Percentiles rank a stretch among this genome's conserved stretches.
These are phyloP conservation scores for Hypomyces perniciosus DNA, from an alignment of 2,329 filamentous ascomycete genomes.

Conservation along the genomic window DNA sequence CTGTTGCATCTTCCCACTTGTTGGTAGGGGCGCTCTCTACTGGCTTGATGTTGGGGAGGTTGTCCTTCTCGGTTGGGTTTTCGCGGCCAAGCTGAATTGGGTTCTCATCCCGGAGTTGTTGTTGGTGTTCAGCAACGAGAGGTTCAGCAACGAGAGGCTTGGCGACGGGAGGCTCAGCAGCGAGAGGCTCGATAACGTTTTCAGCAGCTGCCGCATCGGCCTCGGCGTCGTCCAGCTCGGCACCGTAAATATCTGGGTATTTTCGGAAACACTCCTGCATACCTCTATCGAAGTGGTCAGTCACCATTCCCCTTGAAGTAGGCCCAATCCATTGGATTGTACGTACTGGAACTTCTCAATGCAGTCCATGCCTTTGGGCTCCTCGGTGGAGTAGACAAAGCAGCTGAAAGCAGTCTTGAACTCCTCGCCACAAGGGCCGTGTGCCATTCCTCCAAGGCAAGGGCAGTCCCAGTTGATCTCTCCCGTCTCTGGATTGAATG, in stretches of 20 bases:
- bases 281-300: constrained; percentile 49
- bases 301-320: not conserved
- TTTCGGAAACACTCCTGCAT: constrained; percentile 97
- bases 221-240: constrained; percentile 59
- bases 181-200: constrained; percentile 17
- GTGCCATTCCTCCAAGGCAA: constrained; percentile 92
- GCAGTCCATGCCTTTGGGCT: constrained; percentile 96
- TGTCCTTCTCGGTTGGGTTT: constrained; percentile 14
- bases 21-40: constrained; percentile 12
- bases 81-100: not conserved
- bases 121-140: constrained; percentile 6
- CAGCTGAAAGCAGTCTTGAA: constrained; percentile 97
- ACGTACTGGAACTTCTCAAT: constrained; percentile 94
- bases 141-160: not conserved
- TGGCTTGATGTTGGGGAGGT: constrained; percentile 4
- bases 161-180: constrained; percentile 2
- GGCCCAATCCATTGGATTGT: not conserved
- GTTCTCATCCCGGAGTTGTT: constrained; percentile 9
- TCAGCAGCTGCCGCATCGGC: constrained; percentile 22
- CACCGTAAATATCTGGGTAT: constrained; percentile 88
- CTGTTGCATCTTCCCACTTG: constrained; percentile 25
- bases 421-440: constrained; percentile 91
- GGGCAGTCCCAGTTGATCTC: constrained; percentile 99
- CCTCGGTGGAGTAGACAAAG: constrained; percentile 91
- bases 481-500: constrained; percentile 96